Conservation (phyloP, 495 filamentous ascomycete genomes). For the Penicillium egyptiacum region DNA sequence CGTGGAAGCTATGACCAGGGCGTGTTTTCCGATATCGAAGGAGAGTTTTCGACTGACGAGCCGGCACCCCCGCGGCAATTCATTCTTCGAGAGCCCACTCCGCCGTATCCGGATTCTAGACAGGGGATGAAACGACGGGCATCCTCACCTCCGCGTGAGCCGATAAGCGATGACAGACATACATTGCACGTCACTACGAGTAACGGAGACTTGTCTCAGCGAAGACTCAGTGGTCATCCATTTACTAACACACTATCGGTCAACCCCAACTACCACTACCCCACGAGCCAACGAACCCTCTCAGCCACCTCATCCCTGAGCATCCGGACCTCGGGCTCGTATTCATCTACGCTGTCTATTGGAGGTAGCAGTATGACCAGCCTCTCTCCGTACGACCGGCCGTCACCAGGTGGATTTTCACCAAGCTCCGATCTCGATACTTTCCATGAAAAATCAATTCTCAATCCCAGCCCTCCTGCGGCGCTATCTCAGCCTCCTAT, state of each 20-base stretch:
- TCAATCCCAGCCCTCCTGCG: constrained; percentile 61
- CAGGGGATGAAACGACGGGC: constrained; percentile 76
- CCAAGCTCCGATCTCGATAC: constrained; percentile 57
- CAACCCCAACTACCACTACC: constrained; percentile 56
- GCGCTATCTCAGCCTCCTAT: constrained; percentile 37
- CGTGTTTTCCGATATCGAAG: constrained; percentile 62
- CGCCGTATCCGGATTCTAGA: constrained; percentile 44
- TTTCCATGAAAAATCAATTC: constrained; percentile 42
- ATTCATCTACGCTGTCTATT: constrained; percentile 67
- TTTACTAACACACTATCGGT: constrained; percentile 60
- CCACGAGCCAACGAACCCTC: constrained; percentile 63
- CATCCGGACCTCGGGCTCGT: constrained; percentile 68
- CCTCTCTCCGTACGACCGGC: constrained; percentile 66
- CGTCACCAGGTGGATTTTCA: constrained; percentile 72
- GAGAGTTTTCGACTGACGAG: constrained; percentile 68
- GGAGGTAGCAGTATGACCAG: constrained; percentile 73
- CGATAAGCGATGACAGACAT: constrained; percentile 65
- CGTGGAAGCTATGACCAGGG: constrained; percentile 63
- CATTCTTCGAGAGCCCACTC: constrained; percentile 58
- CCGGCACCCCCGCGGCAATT: constrained; percentile 56
- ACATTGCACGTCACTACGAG: constrained; percentile 54
- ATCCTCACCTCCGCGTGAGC: constrained; percentile 76
- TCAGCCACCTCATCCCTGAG: constrained; percentile 71
- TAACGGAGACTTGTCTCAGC: constrained; percentile 64
- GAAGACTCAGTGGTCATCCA: constrained; percentile 60